These are phyloP conservation scores for Hansenula sp. DNA, from an alignment of 1,139 yeast genomes.

Conservation along the genomic window DNA sequence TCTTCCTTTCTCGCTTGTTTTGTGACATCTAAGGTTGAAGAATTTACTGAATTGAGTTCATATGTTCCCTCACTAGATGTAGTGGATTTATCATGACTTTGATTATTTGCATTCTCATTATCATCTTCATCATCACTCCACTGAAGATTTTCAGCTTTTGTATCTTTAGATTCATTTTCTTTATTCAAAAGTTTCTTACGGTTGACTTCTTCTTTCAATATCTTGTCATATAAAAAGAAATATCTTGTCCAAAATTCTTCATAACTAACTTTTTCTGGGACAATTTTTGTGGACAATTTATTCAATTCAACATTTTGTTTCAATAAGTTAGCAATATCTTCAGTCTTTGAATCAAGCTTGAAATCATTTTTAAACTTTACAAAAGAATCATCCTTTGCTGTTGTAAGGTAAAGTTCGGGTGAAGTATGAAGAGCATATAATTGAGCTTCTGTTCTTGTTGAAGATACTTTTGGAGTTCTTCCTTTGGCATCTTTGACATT, in stretches of 20 bases:
- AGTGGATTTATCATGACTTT: conserved; percentile 21
- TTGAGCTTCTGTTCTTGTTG: conserved; percentile 57
- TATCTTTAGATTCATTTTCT: conserved; percentile 48
- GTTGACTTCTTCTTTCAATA: conserved; percentile 59
- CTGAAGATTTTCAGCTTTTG: conserved; percentile 36
- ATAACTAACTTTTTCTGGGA: conserved; percentile 59
- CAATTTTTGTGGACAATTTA: conserved; percentile 57
- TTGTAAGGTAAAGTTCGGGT: conserved; percentile 35
- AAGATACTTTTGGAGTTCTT: conserved; percentile 33
- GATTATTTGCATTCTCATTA: conserved; percentile 6
- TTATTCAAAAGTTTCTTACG: conserved; percentile 54
- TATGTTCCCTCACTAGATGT: conserved; percentile 37
- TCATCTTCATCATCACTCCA: conserved; percentile 16
- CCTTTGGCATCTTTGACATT: conserved; percentile 33
- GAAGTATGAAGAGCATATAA: conserved; percentile 46
- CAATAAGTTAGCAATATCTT: conserved; percentile 46
- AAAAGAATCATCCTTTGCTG: conserved; percentile 28
- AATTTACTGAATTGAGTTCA: conserved; percentile 32
- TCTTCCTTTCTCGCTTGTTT: conserved; percentile 8
- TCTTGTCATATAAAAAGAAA: conserved; percentile 49
- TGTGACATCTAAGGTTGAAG: conserved; percentile 29
- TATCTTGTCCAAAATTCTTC: conserved; percentile 74
- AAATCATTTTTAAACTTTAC: conserved; percentile 31
- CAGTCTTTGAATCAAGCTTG: conserved; percentile 47
- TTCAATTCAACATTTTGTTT: conserved; percentile 49